phyloP scores from a whole-genome alignment of 2,329 filamentous ascomycete species.

The Cercospora sp. region DNA sequence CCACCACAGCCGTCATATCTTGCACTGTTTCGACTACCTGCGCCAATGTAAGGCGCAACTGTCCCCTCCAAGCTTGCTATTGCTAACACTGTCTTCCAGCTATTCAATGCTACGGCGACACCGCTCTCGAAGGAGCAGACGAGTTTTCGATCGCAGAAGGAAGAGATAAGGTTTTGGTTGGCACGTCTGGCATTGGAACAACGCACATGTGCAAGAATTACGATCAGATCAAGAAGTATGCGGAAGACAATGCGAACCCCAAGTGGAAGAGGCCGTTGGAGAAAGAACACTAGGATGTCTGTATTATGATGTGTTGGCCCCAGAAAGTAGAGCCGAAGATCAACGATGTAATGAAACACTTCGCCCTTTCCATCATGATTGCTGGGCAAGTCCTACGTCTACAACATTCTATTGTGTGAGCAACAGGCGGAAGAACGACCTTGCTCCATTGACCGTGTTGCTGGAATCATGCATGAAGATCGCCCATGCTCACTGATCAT shows the following conservation, averaged over 20 bases:
- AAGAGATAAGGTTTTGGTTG: background rate
- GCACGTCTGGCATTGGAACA: constrained; percentile 12
- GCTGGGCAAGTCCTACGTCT: no score
- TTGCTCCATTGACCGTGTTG: no score
- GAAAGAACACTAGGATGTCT: constrained; percentile 3
- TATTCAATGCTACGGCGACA: constrained; percentile 16
- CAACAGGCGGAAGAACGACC: no score
- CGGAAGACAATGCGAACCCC: constrained; percentile 9
- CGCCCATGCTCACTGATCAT: no score
- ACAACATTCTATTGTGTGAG: no score
- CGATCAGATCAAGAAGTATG: constrained; percentile 11
- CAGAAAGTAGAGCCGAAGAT: background rate
- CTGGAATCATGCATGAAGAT: no score
- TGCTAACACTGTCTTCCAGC: background rate
- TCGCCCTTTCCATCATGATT: background rate
- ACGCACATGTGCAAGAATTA: constrained; percentile 16
- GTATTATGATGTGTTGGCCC: background rate
- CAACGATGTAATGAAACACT: background rate
- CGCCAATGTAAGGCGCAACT: background rate
- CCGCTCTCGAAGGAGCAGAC: background rate
- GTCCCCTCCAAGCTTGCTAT: background rate
- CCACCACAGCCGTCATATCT: constrained; percentile 10
- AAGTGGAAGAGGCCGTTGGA: constrained; percentile 7
- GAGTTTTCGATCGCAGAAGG: background rate
- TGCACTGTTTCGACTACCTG: constrained; percentile 21